These are phyloP conservation scores for Penicillium nucicola DNA, from an alignment of 495 filamentous ascomycete species.

Conservation along the genomic window DNA sequence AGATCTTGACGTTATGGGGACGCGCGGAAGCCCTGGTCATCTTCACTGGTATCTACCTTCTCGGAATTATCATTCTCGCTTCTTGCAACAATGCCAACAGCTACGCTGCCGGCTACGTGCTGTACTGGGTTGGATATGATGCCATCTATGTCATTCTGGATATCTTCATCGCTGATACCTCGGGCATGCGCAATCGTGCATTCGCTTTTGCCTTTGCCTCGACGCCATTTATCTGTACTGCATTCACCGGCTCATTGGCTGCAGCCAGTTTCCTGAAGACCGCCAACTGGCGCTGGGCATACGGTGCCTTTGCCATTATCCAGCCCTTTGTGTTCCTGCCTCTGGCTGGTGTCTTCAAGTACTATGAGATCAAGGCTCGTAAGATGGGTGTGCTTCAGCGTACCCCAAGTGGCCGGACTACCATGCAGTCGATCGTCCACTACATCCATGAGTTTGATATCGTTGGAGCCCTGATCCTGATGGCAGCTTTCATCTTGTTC, in stretches of 20 bases:
- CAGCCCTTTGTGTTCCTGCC: slow-evolving; percentile 54
- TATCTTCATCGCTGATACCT: slow-evolving; percentile 67
- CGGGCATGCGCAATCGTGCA: slow-evolving; percentile 58
- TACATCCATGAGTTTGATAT: slow-evolving; percentile 61
- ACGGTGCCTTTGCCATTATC: slow-evolving; percentile 60
- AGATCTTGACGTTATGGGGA: slow-evolving; percentile 66
- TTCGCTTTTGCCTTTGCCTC: slow-evolving; percentile 58
- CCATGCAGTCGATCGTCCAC: slow-evolving; percentile 44
- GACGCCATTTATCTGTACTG: slow-evolving; percentile 66
- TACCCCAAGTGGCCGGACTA: slow-evolving; percentile 44
- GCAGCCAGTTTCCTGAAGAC: slow-evolving; percentile 45
- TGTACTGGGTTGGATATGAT: slow-evolving; percentile 58
- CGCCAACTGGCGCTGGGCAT: slow-evolving; percentile 60
- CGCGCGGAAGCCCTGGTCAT: slow-evolving; percentile 51
- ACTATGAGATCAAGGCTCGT: slow-evolving; percentile 59
- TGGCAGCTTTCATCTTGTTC: slow-evolving; percentile 57
- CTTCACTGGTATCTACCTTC: slow-evolving; percentile 32
- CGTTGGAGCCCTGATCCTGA: slow-evolving; percentile 55
- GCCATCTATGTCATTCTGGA: slow-evolving; percentile 55
- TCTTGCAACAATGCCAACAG: slow-evolving; percentile 42
- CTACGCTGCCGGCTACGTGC: slow-evolving; percentile 50
- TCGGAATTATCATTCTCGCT: slow-evolving; percentile 51
- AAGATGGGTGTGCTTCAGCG: slow-evolving; percentile 35
- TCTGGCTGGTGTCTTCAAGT: slow-evolving; percentile 49
- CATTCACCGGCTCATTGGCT: slow-evolving; percentile 35